Evolutionary conservation across 2,329 filamentous ascomycete species (phyloP).

Genomic region (Aspergillus sojae): DNA sequence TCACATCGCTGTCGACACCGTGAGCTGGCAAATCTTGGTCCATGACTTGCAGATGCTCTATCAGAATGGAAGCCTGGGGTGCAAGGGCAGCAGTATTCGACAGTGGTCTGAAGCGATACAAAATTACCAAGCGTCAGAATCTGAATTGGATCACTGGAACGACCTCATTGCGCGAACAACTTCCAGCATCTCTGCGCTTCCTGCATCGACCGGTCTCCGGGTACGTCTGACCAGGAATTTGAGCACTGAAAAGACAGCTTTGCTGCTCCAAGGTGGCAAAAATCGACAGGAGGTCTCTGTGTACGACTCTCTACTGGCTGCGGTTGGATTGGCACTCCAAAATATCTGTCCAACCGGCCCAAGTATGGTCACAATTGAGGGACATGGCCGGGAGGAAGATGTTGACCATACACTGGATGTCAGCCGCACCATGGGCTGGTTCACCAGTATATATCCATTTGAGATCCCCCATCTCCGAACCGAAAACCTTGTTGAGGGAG

Average conservation of each 20-base stretch:
- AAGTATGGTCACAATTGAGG: not conserved
- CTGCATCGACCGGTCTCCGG: not conserved
- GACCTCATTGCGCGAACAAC: not conserved
- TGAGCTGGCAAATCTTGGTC: not conserved
- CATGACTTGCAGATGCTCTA: not conserved
- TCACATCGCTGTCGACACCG: not conserved
- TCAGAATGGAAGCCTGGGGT: not conserved
- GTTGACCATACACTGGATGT: not conserved
- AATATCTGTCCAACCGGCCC: not conserved
- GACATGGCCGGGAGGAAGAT: not conserved
- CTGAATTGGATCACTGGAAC: not conserved
- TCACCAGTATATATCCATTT: not conserved
- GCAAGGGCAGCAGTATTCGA: not conserved
- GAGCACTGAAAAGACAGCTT: not conserved
- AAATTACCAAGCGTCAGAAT: not conserved
- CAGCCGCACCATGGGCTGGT: not conserved
- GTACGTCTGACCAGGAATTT: not conserved
- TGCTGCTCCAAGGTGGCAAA: not conserved
- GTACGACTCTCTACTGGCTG: not conserved
- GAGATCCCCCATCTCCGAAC: not conserved
- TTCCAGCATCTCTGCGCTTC: not conserved
- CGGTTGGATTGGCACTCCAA: not conserved
- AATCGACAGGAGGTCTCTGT: not conserved
- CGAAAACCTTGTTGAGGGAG: not conserved
- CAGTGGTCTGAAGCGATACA: not conserved